Evolutionary conservation across 345 rosid genomes (phyloP), one percentile per base, ranked within the genome.

Genomic region (Salix arbutifolia): DNA sequence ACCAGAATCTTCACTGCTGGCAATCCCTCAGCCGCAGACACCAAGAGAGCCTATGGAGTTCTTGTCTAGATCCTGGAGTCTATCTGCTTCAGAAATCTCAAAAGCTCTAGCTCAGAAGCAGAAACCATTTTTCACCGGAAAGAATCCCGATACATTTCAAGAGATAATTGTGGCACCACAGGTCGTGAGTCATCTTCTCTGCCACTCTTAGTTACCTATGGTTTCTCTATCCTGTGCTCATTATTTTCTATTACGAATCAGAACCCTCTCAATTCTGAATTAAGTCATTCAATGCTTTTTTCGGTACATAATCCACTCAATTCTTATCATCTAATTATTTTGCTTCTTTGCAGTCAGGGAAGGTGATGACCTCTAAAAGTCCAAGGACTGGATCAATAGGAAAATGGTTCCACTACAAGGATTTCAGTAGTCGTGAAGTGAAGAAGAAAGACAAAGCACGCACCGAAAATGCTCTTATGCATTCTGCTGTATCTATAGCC

Each of bases 1-100:
- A 70, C 71, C 71, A 58, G 84, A 71, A 33, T 26, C 85, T 38
- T 56, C 82, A 6, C 70, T 91, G 81, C 90, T 92, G 19, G 78
- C 88, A 2, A 86, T 93, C 26, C 91, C 85, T 71, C 89, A 92
- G 46, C 97, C 97, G 31, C 87, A 91, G 72, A 95, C 94, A 37
- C 99, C 98, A 1, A 90, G 78, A 48, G 99, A 95, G 79, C 93
- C 97, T 1, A 93, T 95, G 93, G 99, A 95, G 89, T 95, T 91
- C 80, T 78, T 95, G 38, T 90, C 94, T 1, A 93, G 99, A 89
- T 91, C 99, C 0, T 93, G 98, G 97, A 93, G 94, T 77, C 86
- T 90, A 30, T 95, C 99, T 10, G 92, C 98, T 64, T 89, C 97
- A 25, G 97, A 95, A 86, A 85, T 95, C 75, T 88, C 98, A 62